These are phyloP conservation scores for Atkinsonella hypoxylon DNA, from an alignment of 2,329 filamentous ascomycete species.

Conservation along the genomic window DNA sequence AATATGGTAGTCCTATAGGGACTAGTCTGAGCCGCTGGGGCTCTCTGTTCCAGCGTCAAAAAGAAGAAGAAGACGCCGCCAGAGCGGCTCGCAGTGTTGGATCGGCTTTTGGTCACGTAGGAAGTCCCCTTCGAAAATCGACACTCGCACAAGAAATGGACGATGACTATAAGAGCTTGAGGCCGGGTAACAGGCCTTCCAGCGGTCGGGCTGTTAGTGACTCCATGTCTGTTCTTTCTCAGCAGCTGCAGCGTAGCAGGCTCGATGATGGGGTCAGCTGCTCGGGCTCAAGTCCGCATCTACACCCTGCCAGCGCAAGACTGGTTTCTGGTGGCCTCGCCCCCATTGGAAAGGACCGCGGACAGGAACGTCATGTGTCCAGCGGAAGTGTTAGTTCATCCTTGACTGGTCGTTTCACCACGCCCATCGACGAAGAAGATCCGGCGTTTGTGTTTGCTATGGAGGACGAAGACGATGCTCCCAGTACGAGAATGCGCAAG, in stretches of 20 bases:
- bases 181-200: slow-evolving; percentile 27
- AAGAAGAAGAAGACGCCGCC: slow-evolving; percentile 41
- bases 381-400: slow-evolving; percentile 45
- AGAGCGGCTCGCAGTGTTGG: slow-evolving; percentile 23
- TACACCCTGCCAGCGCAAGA: slow-evolving; percentile 36
- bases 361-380: slow-evolving; percentile 46
- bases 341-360: slow-evolving; percentile 29
- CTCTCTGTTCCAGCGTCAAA: slow-evolving; percentile 46
- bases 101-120: slow-evolving; percentile 55
- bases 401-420: slow-evolving; percentile 45
- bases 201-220: slow-evolving; percentile 32
- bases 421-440: slow-evolving; percentile 54
- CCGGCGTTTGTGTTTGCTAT: slow-evolving; percentile 53
- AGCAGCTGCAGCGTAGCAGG: slow-evolving; percentile 49
- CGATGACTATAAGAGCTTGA: slow-evolving; percentile 21
- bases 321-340: slow-evolving; percentile 26
- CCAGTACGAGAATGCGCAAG: slow-evolving; percentile 33
- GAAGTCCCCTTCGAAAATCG: slow-evolving; percentile 52
- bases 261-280: slow-evolving; percentile 29
- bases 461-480: slow-evolving; percentile 48
- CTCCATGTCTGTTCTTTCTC: slow-evolving; percentile 45
- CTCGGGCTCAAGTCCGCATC: slow-evolving; percentile 30
- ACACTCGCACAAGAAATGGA: slow-evolving; percentile 43
- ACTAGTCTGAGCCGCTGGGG: slow-evolving; percentile 51
- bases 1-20: slow-evolving; percentile 49